Conservation (phyloP, 192 early-diverging fungal species). For the Lobosporangium transversale region DNA sequence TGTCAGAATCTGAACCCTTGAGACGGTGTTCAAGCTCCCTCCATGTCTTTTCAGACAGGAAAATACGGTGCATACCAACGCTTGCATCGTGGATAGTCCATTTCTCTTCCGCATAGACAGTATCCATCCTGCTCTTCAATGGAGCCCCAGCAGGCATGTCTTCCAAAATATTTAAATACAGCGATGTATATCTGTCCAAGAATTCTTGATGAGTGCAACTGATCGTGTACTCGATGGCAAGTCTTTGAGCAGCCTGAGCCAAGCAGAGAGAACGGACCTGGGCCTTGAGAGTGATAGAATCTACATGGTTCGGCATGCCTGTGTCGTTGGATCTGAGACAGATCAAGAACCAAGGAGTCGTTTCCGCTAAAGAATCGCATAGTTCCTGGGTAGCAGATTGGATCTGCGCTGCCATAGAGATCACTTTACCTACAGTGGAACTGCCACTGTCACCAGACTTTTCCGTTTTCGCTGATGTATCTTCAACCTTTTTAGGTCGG, state of each 20-base stretch:
- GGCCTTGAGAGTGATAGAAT: constrained; percentile 71
- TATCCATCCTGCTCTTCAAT: constrained; percentile 29
- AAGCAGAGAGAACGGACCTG: constrained; percentile 82
- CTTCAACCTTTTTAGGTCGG: constrained; percentile 57
- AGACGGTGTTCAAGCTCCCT: constrained; percentile 84
- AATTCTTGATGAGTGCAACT: constrained; percentile 83
- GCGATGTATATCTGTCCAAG: constrained; percentile 72
- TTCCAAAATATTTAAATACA: constrained; percentile 43
- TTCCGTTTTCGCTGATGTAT: constrained; percentile 6
- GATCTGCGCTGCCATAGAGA: constrained; percentile 71
- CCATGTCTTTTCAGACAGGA: constrained; percentile 83
- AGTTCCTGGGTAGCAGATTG: constrained; percentile 76
- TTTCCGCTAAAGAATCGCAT: constrained; percentile 76
- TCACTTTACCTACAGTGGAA: constrained; percentile 55
- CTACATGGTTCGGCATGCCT: constrained; percentile 69
- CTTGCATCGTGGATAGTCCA: constrained; percentile 34
- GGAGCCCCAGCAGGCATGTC: constrained; percentile 42
- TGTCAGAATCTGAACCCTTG: constrained; percentile 72
- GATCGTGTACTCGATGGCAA: constrained; percentile 78
- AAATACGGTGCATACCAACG: constrained; percentile 62
- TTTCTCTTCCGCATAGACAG: constrained; percentile 19
- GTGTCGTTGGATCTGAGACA: constrained; percentile 81
- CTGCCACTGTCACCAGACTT: constrained; percentile 5
- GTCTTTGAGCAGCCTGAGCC: constrained; percentile 69
- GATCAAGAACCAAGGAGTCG: constrained; percentile 81